These are phyloP conservation scores for Hylodesmum podocarpum DNA, from an alignment of 306 rosid species.

Conservation along the genomic window DNA sequence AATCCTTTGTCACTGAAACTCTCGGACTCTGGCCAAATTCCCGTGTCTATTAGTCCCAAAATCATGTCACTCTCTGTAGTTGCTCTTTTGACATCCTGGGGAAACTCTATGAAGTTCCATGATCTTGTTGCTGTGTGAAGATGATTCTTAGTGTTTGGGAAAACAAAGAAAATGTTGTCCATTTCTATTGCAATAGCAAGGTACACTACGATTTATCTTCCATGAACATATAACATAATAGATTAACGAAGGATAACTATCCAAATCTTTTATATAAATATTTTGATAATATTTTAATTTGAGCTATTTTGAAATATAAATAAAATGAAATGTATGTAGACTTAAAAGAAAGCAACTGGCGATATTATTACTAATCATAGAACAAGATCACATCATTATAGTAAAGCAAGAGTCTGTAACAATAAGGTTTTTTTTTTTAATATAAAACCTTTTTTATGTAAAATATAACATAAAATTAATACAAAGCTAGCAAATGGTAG, in stretches of 20 bases:
- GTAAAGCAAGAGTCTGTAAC: neutral
- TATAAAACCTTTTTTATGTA: neutral
- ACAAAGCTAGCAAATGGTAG: neutral
- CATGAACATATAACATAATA: neutral
- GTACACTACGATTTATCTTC: too few relatives aligned
- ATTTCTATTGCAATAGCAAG: slow-evolving; percentile 21
- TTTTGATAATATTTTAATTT: too few relatives aligned
- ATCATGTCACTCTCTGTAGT: slow-evolving; percentile 31
- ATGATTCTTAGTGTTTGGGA: neutral
- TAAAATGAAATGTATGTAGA: too few relatives aligned
- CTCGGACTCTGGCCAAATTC: slow-evolving; percentile 53
- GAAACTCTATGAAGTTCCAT: slow-evolving; percentile 47
- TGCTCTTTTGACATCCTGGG: neutral
- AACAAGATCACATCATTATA: neutral
- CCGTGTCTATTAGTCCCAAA: slow-evolving; percentile 41
- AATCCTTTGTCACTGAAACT: slow-evolving; percentile 49
- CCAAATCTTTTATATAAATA: too few relatives aligned
- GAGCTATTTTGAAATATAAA: too few relatives aligned
- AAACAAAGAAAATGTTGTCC: slow-evolving; percentile 41
- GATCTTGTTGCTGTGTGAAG: slow-evolving; percentile 50
- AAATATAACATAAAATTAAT: neutral
- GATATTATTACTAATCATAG: neutral
- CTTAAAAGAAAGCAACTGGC: neutral
- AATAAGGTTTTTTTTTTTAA: neutral
- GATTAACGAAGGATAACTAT: too few relatives aligned